Evolutionary conservation across 257 asterid genomes (phyloP), one percentile per base, ranked within the genome.

Genomic region (Solanum verrucosum): DNA sequence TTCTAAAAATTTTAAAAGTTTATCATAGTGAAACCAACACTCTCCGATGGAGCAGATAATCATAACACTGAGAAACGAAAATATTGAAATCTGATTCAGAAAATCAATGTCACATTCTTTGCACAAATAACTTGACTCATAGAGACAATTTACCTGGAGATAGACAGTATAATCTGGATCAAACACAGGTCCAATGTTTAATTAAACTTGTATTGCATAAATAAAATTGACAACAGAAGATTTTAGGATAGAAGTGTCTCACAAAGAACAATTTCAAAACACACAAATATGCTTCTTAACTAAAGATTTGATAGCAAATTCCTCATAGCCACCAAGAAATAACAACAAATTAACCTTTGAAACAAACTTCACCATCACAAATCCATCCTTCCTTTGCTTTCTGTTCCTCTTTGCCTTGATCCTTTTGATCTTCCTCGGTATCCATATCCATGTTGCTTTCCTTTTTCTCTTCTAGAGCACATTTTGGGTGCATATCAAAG

Each of bases 401-500:
- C 86, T 83, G 60, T 78, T 79, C 90, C 49, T 87, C 93, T 25
- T 31, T 40, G 52, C 33, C 63, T 29, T 46, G 86, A 65, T 74
- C 83, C 42, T 44, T 44, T 44, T 79, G 67, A 79, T 79, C 67
- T 79, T 27, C 40, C 16, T 44, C 16, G 6, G 40, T 60, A 79
- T 44, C 67, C 15, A 40, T 40, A 79, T 44, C 67, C 15, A 40
- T 40, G 40, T 73, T 88, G 56, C 15, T 81, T 42, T 87, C 86
- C 81, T 86, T 87, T 14, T 89, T 89, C 6, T 78, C 93, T 59
- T 87, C 91, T 79, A 95, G 83, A 87, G 93, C 97, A 82, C 98
- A 95, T 74, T 91, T 92, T 0, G 97, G 96, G 89, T 96, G 98
- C 87, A 95, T 94, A 92, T 95, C 98, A 79, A 93, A 94, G 88